Base-by-base conservation (phyloP, 2,329 filamentous ascomycete genomes). In the Aspergillus ochraceus region DNA sequence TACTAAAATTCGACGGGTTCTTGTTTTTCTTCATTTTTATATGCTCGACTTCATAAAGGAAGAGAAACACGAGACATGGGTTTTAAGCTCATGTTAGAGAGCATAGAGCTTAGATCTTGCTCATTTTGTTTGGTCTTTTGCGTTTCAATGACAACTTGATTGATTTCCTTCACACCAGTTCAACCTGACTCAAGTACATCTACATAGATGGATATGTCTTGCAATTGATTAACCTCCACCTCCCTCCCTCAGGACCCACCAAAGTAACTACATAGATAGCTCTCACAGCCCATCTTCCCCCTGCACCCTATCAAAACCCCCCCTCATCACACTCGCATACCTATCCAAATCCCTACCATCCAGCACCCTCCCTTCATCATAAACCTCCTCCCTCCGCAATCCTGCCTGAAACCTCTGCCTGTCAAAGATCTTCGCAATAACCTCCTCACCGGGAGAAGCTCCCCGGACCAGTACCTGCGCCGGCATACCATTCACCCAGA, bases 1-100 rank as follows among this genome's bases (percentile, higher is more conserved):
- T 72, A 72, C 67, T 66, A 72, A 72, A 71, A 71, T 71, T 66
- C 67, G 63, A 66, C 65, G 53, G 65, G 69, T 67, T 68, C 36
- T 42, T 42, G n/a, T 67, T 68, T 68, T 36, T 36, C 24, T 24
- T 24, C 24, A 24, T 24, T 24, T 4, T 24, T 17, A 29, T 67
- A 57, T 50, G 54, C 57, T 58, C 49, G 46, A 54, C 30, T 42
- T 29, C 17, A 14, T 24, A 36, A 39, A 10, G 17, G 39, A 10
- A 54, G 11, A n/a, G 19, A 24, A 24, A 17, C 20, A n/a, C 3
- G 30, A 32, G 24, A 54, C 14, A 14, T 11, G 10, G 17, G 26
- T n/a, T 19, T 22, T 9, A 14, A 36, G 51, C 30, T 47, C 22
- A 22, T 47, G 45, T 17, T 19, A 22, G 45, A 24, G 45, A 47